phyloP scores from a whole-genome alignment of 108 stramenopile genomes.

The Fistulifera solaris region DNA sequence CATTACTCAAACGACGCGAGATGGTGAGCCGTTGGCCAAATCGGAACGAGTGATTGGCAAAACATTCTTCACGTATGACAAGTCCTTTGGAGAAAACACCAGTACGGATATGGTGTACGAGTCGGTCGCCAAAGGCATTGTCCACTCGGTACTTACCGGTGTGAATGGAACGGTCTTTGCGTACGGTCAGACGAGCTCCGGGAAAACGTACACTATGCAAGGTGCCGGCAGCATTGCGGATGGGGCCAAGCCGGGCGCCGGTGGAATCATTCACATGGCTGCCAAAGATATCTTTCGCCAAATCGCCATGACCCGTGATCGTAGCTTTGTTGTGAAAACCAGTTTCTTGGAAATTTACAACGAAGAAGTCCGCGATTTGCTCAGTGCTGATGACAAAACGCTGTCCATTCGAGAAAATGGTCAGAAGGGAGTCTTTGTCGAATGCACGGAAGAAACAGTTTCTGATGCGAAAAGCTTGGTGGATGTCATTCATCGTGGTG shows the following conservation, averaged over 20 bases:
- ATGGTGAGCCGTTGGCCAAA: neutral
- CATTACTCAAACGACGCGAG: conserved; percentile 29
- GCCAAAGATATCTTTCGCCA: conserved; percentile 84
- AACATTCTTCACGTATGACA: conserved; percentile 6
- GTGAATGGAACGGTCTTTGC: conserved; percentile 98
- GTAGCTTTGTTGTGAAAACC: conserved; percentile 87
- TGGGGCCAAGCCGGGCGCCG: conserved; percentile 4
- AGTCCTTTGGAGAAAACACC: conserved; percentile 3
- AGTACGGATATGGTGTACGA: conserved; percentile 4
- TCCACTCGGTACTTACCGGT: conserved; percentile 65
- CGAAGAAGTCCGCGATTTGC: conserved; percentile 94
- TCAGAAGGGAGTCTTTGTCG: conserved; percentile 89
- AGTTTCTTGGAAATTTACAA: conserved; percentile 98
- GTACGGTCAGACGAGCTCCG: conserved; percentile 96
- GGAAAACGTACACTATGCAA: conserved; percentile 94
- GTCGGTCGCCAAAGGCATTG: conserved; percentile 6
- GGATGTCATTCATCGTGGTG: conserved; percentile 60
- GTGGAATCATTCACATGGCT: conserved; percentile 93
- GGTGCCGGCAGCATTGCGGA: conserved; percentile 60
- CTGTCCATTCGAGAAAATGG: conserved; percentile 61
- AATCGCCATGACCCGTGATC: conserved; percentile 47
- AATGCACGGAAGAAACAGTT: conserved; percentile 74
- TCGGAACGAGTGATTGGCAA: conserved; percentile 3
- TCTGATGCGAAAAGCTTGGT: conserved; percentile 66
- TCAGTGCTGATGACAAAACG: conserved; percentile 56